These are phyloP conservation scores for Mycena crocata DNA, from an alignment of 768 basidiomycete genomes.

Conservation along the genomic window DNA sequence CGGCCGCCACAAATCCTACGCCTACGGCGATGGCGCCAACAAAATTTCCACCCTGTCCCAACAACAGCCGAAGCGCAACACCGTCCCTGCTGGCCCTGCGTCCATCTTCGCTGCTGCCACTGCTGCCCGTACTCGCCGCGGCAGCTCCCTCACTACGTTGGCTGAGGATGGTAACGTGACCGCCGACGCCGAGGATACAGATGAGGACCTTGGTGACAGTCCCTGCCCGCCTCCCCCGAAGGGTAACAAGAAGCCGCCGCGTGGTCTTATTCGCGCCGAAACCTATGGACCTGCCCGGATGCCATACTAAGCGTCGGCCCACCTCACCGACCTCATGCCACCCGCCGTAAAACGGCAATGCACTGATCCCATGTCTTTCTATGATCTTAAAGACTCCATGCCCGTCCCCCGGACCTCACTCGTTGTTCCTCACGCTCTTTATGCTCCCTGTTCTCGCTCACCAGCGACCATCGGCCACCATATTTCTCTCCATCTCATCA, in stretches of 20 bases:
- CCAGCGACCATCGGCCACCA: constrained; percentile 8
- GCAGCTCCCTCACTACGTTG: constrained; percentile 67
- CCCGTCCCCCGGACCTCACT: constrained; percentile 26
- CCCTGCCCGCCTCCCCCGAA: constrained; percentile 88
- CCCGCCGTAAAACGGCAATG: constrained; percentile 29
- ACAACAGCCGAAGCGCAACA: constrained; percentile 71
- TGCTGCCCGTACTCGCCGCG: constrained; percentile 73
- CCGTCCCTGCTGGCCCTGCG: constrained; percentile 65
- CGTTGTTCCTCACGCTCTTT: constrained; percentile 34
- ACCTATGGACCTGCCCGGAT: constrained; percentile 76
- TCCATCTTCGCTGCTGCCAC: constrained; percentile 77
- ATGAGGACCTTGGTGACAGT: constrained; percentile 84
- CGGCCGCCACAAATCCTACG: constrained; percentile 90
- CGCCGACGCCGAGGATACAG: constrained; percentile 77
- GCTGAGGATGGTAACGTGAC: constrained; percentile 74
- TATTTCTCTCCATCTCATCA: constrained; percentile 15
- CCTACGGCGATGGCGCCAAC: constrained; percentile 82
- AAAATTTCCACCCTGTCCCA: constrained; percentile 53
- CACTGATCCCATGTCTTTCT: constrained; percentile 18
- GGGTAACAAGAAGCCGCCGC: constrained; percentile 64
- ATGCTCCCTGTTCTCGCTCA: constrained; percentile 29
- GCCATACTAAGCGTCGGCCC: constrained; percentile 37
- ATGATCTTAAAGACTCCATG: constrained; percentile 33
- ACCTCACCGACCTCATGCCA: constrained; percentile 20
- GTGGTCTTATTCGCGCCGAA: constrained; percentile 70